phyloP scores from a whole-genome alignment of 768 basidiomycete genomes.

The Podaxis sp. region DNA sequence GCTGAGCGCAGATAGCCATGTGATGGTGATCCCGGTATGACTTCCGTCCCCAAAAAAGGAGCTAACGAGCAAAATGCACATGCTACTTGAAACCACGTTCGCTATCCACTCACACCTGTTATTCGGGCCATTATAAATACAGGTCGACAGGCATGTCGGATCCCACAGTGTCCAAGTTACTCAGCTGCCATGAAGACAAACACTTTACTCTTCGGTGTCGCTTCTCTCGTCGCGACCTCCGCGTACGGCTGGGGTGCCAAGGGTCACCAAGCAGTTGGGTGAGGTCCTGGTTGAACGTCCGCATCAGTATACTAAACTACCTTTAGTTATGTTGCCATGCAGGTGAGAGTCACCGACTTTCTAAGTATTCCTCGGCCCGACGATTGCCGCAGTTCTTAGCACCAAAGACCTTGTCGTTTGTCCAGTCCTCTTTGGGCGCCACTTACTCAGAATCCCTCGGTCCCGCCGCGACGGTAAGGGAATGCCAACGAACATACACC shows the following conservation, averaged over 20 bases:
- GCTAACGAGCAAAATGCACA: background rate
- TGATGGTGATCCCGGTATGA: background rate
- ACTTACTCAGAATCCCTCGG: slow-evolving; percentile 47
- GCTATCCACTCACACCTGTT: background rate
- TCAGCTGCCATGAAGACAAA: background rate
- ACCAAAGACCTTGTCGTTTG: slow-evolving; percentile 47
- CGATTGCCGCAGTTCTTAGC: slow-evolving; percentile 41
- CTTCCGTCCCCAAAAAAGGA: background rate
- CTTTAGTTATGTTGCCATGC: slow-evolving; percentile 40
- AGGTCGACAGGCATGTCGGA: background rate
- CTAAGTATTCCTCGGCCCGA: background rate
- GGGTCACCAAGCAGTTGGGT: slow-evolving; percentile 48
- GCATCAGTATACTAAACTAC: background rate
- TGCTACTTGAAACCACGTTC: background rate
- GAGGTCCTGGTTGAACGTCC: slow-evolving; percentile 12
- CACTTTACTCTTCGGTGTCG: background rate
- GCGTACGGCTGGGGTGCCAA: slow-evolving; percentile 41
- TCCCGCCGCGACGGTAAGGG: slow-evolving; percentile 44
- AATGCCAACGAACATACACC: background rate
- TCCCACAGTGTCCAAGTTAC: background rate
- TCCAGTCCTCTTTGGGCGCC: slow-evolving; percentile 42
- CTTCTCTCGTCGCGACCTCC: slow-evolving; percentile 16
- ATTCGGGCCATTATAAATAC: background rate
- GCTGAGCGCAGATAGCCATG: background rate
- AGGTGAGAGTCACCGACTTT: slow-evolving; percentile 25